Conservation (phyloP, 768 basidiomycete species). For the Lactarius indigo region DNA sequence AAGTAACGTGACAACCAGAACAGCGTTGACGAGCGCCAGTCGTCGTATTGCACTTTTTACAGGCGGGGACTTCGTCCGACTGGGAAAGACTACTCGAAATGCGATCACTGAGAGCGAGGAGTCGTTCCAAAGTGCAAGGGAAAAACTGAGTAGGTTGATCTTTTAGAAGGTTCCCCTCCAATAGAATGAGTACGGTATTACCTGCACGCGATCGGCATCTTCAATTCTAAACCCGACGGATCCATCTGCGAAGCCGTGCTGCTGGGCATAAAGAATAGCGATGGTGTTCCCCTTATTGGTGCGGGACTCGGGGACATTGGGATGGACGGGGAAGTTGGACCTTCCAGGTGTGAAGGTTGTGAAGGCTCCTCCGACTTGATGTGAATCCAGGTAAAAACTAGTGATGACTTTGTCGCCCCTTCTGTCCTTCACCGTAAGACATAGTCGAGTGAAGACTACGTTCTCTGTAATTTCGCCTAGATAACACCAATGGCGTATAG, state of each 20-base stretch:
- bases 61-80: not conserved
- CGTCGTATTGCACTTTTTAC: not conserved
- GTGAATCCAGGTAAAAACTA: not conserved
- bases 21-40: not conserved
- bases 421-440: not conserved
- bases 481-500: not conserved
- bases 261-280: not conserved
- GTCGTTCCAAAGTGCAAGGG: not conserved
- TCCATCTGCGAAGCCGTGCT: not conserved
- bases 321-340: not conserved
- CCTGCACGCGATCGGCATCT: not conserved
- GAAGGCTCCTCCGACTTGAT: too few species aligned
- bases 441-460: not conserved
- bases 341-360: not conserved
- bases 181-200: not conserved
- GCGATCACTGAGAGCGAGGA: not conserved
- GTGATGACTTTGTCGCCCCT: not conserved
- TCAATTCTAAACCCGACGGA: not conserved
- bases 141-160: not conserved
- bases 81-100: not conserved
- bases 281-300: not conserved
- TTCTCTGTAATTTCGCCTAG: not conserved
- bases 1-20: not conserved
- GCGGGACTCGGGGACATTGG: not conserved
- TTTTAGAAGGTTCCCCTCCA: not conserved